Conservation (phyloP, 2,329 filamentous ascomycete genomes). For the Diaporthe citrichinensis region DNA sequence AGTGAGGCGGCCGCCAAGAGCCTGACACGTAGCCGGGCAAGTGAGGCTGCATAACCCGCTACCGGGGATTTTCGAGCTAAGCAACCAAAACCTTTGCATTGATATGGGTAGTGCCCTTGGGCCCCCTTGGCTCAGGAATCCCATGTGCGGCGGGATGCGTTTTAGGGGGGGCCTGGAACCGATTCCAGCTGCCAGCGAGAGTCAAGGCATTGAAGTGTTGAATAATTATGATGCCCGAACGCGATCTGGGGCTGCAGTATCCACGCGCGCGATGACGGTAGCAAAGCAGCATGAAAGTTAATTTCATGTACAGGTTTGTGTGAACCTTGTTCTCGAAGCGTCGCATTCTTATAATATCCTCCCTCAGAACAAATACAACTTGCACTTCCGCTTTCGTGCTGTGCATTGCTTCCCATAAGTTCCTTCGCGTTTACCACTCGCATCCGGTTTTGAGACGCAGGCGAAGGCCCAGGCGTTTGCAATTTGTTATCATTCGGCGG, state of each 20-base stretch:
- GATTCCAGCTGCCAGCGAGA: neutral
- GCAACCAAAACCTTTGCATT: constrained; percentile 9
- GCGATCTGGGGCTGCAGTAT: constrained; percentile 10
- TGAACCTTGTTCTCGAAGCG: neutral
- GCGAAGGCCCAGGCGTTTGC: neutral
- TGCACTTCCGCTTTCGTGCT: no score
- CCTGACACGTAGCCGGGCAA: constrained; percentile 19
- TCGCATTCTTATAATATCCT: neutral
- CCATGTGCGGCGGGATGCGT: constrained; percentile 31
- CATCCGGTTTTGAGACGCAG: neutral
- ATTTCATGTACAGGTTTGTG: constrained; percentile 6
- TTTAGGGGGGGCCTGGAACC: constrained; percentile 1
- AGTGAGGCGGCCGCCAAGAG: constrained; percentile 19
- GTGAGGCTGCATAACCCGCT: constrained; percentile 32
- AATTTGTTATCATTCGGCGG: neutral
- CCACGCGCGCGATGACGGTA: constrained; percentile 15
- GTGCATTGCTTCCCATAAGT: neutral
- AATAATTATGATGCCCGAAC: neutral
- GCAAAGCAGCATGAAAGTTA: constrained; percentile 24
- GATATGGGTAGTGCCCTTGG: constrained; percentile 20
- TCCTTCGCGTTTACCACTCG: no score
- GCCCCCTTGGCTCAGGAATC: constrained; percentile 25
- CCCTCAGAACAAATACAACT: neutral
- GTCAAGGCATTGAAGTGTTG: constrained; percentile 19
- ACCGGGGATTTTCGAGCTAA: constrained; percentile 18